A percentile compares a stretch with the other conserved stretches of the same genome.
Conservation (phyloP, 1,139 yeast genomes). For the Eremothecium sinecaudum region DNA sequence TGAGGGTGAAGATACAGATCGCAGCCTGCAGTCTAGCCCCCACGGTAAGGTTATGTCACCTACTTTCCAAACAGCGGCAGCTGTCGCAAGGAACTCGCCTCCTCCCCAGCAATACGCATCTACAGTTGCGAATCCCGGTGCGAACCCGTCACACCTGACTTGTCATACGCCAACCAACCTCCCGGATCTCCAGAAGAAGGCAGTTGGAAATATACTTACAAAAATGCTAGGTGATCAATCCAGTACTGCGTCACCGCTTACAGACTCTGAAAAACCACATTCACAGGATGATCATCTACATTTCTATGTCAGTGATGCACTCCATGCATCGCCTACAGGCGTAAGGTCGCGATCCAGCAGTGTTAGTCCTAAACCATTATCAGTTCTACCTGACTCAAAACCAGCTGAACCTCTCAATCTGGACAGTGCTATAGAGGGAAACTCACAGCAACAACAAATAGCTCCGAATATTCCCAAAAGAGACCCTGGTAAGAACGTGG, state of each 20-base stretch:
- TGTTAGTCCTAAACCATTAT: slow-evolving; percentile 25
- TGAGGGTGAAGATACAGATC: slow-evolving; percentile 6
- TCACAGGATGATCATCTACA: slow-evolving; percentile 50
- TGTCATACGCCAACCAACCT: background rate
- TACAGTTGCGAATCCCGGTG: slow-evolving; percentile 8
- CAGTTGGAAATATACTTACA: background rate
- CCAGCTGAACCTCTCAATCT: slow-evolving; percentile 1
- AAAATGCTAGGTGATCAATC: slow-evolving; percentile 5
- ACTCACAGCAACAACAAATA: slow-evolving; percentile 6
- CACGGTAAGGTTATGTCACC: slow-evolving; percentile 19
- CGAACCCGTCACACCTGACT: background rate
- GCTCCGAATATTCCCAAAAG: slow-evolving; percentile 28
- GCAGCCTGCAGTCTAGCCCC: slow-evolving; percentile 5
- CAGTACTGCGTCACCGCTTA: slow-evolving; percentile 10
- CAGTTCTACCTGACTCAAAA: slow-evolving; percentile 2
- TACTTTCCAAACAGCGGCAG: slow-evolving; percentile 40
- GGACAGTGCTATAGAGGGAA: slow-evolving; percentile 3
- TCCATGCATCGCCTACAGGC: slow-evolving; percentile 35
- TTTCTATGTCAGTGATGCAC: slow-evolving; percentile 62
- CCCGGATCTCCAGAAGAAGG: background rate
- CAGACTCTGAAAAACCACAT: slow-evolving; percentile 8
- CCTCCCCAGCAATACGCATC: slow-evolving; percentile 57
- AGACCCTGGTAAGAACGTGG: slow-evolving; percentile 50
- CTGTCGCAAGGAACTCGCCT: slow-evolving; percentile 62
- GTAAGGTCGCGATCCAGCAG: slow-evolving; percentile 33